phyloP scores from a whole-genome alignment of 1,284 basidiomycete genomes.

The Volvariella surrecta region DNA sequence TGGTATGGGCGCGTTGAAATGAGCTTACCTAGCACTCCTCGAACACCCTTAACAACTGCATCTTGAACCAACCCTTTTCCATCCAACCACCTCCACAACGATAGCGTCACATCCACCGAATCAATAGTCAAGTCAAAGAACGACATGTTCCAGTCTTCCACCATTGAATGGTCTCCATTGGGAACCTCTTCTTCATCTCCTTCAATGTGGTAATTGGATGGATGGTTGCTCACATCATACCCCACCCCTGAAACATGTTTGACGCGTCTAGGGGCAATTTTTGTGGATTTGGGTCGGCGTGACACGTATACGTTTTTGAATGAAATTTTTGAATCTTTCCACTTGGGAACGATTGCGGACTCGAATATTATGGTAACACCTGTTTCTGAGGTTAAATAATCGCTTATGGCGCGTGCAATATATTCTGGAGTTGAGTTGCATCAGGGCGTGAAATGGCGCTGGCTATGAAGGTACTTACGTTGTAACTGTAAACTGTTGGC shows the following conservation, averaged over 20 bases:
- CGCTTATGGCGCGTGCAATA: slow-evolving; percentile 84
- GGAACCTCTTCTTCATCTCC: slow-evolving; percentile 44
- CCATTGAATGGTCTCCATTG: slow-evolving; percentile 18
- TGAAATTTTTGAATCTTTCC: slow-evolving; percentile 92
- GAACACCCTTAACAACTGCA: slow-evolving; percentile 88
- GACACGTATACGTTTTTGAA: slow-evolving; percentile 97
- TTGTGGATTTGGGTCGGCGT: slow-evolving; percentile 49
- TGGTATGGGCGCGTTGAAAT: slow-evolving; percentile 7
- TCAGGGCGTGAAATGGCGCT: neutral
- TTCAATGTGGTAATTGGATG: slow-evolving; percentile 49
- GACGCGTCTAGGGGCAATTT: slow-evolving; percentile 12
- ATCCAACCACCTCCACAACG: slow-evolving; percentile 88
- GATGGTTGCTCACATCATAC: slow-evolving; percentile 70
- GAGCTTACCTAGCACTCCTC: slow-evolving; percentile 78
- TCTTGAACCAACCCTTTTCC: slow-evolving; percentile 91
- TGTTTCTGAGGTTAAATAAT: slow-evolving; percentile 90
- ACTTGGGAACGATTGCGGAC: slow-evolving; percentile 95
- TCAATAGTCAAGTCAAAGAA: slow-evolving; percentile 91
- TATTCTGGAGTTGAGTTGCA: slow-evolving; percentile 45
- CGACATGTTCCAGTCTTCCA: slow-evolving; percentile 59
- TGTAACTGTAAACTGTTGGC: slow-evolving; percentile 89
- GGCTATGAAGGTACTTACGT: slow-evolving; percentile 33
- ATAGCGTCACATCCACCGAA: slow-evolving; percentile 95
- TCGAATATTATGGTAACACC: slow-evolving; percentile 96
- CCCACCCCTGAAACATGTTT: slow-evolving; percentile 52